Conservation (phyloP, 257 asterid species). For the Nicotiana undulata region DNA sequence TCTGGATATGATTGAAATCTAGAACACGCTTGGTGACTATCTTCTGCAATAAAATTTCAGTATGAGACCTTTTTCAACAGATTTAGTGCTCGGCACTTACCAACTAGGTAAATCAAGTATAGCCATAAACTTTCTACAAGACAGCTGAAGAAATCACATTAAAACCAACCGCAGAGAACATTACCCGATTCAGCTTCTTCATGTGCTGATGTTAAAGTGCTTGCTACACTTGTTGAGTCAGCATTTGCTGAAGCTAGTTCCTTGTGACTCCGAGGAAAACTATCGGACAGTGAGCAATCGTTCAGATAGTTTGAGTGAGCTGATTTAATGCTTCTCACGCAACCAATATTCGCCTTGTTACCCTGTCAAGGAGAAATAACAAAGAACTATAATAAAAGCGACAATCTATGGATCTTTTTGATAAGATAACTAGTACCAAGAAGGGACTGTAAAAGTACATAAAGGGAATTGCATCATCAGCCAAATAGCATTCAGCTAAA, state of each 20-base stretch:
- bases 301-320: conserved; percentile 44
- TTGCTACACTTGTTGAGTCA: conserved; percentile 65
- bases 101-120: neutral
- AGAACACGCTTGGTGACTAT: conserved; percentile 56
- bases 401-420: neutral
- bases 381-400: neutral
- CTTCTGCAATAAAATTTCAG: conserved; percentile 38
- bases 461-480: neutral
- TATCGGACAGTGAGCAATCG: conserved; percentile 56
- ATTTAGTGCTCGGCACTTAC: neutral
- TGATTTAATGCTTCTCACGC: conserved; percentile 41
- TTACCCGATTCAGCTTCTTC: conserved; percentile 89
- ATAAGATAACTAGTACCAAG: neutral
- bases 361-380: conserved; percentile 43
- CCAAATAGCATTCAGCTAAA: neutral
- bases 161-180: neutral
- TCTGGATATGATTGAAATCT: conserved; percentile 48
- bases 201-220: conserved; percentile 74
- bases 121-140: neutral
- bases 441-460: neutral
- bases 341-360: conserved; percentile 46
- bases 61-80: conserved; percentile 9
- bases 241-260: conserved; percentile 26
- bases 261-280: conserved; percentile 37
- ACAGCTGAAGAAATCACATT: neutral